phyloP scores from a whole-genome alignment of 345 rosid genomes.

The Lumnitzera littorea region DNA sequence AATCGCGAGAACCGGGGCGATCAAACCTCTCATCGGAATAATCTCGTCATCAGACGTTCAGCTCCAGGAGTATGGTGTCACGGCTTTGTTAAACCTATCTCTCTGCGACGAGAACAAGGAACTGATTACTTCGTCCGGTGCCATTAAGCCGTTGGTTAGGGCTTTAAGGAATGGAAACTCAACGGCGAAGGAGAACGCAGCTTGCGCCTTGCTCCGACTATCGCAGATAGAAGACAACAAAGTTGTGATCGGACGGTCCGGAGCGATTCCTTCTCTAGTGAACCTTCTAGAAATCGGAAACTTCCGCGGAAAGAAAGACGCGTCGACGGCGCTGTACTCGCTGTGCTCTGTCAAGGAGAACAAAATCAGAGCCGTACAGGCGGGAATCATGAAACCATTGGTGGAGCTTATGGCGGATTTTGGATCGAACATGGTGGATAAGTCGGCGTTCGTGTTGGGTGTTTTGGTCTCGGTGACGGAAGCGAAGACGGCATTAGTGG shows the following conservation, averaged over 20 bases:
- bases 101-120: conserved; percentile 92
- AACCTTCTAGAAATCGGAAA: conserved; percentile 61
- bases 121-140: conserved; percentile 67
- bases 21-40: conserved; percentile 62
- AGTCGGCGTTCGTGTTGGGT: conserved; percentile 71
- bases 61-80: conserved; percentile 90
- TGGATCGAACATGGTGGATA: conserved; percentile 93
- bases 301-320: conserved; percentile 82
- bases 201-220: conserved; percentile 82
- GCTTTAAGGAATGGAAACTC: conserved; percentile 68
- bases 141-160: conserved; percentile 72
- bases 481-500: conserved; percentile 63
- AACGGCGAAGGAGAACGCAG: conserved; percentile 82
- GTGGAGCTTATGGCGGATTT: conserved; percentile 95
- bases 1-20: conserved; percentile 80
- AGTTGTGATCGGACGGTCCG: conserved; percentile 78
- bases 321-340: conserved; percentile 83
- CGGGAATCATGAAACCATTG: conserved; percentile 74
- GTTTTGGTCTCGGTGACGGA: conserved; percentile 49
- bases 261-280: conserved; percentile 72
- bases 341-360: conserved; percentile 76
- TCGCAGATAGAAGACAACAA: conserved; percentile 88
- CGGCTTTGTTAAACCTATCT: conserved; percentile 82
- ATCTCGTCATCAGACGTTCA: conserved; percentile 63
- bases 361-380: conserved; percentile 70